Evolutionary conservation across 768 basidiomycete genomes (phyloP).

Genomic region (Pleurotus djamor): DNA sequence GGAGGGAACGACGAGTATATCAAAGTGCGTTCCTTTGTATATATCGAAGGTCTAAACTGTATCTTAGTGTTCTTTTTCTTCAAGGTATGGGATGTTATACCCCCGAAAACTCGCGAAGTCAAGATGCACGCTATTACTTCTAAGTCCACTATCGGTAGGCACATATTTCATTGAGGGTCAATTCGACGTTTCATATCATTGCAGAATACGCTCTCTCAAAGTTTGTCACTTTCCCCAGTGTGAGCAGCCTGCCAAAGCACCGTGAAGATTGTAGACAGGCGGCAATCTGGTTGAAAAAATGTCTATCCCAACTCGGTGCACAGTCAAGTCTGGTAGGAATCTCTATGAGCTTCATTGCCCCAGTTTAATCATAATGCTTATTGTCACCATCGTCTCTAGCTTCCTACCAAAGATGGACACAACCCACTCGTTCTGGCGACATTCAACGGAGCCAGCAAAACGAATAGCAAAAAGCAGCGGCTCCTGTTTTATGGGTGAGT

Average conservation of each 20-base stretch:
- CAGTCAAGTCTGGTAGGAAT: conserved; percentile 64
- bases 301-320: conserved; percentile 86
- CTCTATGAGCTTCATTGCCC: neutral
- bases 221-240: conserved; percentile 85
- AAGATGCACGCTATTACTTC: conserved; percentile 16
- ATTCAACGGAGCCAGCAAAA: conserved; percentile 68
- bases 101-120: conserved; percentile 22
- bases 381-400: conserved; percentile 33
- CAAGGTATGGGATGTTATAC: conserved; percentile 55
- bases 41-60: neutral
- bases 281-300: conserved; percentile 89
- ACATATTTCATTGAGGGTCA: neutral
- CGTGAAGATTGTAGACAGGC: conserved; percentile 92
- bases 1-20: conserved; percentile 86
- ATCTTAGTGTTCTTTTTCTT: neutral
- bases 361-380: neutral
- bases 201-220: conserved; percentile 71
- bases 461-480: conserved; percentile 56
- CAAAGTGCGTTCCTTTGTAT: conserved; percentile 49
- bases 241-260: conserved; percentile 66
- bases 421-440: conserved; percentile 91
- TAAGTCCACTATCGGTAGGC: conserved; percentile 21
- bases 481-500: conserved; percentile 88
- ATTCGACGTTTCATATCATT: neutral
- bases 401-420: conserved; percentile 71